A percentile compares a stretch with the other conserved stretches of the same genome.
phyloP scores from a whole-genome alignment of 1,284 basidiomycete species.

The Rhodotorula sp. region DNA sequence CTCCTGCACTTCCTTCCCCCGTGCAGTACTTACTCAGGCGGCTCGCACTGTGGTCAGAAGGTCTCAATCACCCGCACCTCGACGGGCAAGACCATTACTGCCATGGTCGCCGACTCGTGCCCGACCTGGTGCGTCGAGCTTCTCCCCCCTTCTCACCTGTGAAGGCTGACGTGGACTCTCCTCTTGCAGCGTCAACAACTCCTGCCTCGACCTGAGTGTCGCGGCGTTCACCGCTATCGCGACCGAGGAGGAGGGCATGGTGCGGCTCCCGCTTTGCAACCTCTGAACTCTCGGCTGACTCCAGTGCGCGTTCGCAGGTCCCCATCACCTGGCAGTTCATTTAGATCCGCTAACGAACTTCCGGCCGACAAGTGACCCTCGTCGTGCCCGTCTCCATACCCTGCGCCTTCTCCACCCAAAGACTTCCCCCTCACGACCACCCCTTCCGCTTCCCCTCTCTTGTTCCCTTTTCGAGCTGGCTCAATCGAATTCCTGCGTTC shows the following conservation, averaged over 20 bases:
- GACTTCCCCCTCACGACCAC: background rate
- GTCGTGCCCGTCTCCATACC: background rate
- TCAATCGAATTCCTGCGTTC: background rate
- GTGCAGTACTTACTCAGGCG: slow-evolving; percentile 20
- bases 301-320: background rate
- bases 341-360: background rate
- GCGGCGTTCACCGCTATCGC: background rate
- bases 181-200: background rate
- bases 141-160: background rate
- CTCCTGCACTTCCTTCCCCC: no score
- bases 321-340: background rate
- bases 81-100: slow-evolving; percentile 24
- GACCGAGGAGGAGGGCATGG: background rate
- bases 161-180: background rate
- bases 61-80: slow-evolving; percentile 18
- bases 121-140: slow-evolving; percentile 19
- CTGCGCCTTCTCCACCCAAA: background rate
- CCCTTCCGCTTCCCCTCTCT: background rate
- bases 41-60: slow-evolving; percentile 26
- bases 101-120: slow-evolving; percentile 27
- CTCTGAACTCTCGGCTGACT: background rate
- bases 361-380: background rate
- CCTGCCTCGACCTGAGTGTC: slow-evolving; percentile 4
- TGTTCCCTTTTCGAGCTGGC: background rate
- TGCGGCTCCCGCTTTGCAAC: background rate